Evolutionary conservation across 2,329 filamentous ascomycete species (phyloP).

Genomic region (Plectosphaerella plurivora): DNA sequence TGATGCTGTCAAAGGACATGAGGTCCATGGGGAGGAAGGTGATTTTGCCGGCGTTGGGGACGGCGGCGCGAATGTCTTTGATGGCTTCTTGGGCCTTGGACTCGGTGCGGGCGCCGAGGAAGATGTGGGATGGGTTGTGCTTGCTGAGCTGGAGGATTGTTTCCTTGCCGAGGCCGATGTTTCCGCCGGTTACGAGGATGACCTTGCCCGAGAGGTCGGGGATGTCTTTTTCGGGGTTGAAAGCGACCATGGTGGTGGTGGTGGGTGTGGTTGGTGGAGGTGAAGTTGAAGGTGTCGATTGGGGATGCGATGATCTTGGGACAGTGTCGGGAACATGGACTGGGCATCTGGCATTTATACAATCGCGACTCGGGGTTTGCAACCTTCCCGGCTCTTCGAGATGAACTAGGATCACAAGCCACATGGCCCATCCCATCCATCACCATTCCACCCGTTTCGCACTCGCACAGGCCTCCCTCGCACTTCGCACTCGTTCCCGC

Average conservation of each 20-base stretch:
- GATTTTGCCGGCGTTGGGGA: slow-evolving; percentile 13
- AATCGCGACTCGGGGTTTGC: too few species aligned
- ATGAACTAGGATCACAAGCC: too few species aligned
- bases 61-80: slow-evolving; percentile 25
- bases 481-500: too few species aligned
- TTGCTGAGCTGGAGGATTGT: slow-evolving; percentile 9
- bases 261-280: too few species aligned
- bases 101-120: slow-evolving; percentile 7
- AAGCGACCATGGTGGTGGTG: slow-evolving; percentile 2
- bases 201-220: slow-evolving; percentile 11
- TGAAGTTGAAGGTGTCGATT: not conserved
- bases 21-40: slow-evolving; percentile 38
- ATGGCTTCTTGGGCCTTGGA: slow-evolving; percentile 28
- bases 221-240: slow-evolving; percentile 7
- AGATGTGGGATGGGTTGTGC: slow-evolving; percentile 10
- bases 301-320: not conserved
- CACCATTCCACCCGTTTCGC: too few species aligned
- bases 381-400: too few species aligned
- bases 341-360: too few species aligned
- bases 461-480: too few species aligned
- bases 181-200: slow-evolving; percentile 12
- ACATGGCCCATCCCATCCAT: too few species aligned
- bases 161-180: slow-evolving; percentile 18
- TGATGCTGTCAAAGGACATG: slow-evolving; percentile 35
- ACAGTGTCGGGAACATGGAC: too few species aligned